These are phyloP conservation scores for Calvatia gigantea DNA, from an alignment of 768 basidiomycete genomes.

Conservation along the genomic window DNA sequence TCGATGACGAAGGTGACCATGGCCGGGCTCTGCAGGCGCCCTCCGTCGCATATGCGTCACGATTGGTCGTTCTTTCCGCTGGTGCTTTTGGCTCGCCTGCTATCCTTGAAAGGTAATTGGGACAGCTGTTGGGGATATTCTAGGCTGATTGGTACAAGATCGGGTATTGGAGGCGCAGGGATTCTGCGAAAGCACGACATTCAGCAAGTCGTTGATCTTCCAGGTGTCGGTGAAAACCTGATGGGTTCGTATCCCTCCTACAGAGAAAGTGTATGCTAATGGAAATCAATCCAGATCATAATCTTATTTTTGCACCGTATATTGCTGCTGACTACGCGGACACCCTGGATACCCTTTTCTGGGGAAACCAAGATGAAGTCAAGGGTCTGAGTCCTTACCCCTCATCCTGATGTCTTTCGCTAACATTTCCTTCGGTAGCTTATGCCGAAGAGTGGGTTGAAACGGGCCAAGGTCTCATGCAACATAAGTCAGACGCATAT, in stretches of 20 bases:
- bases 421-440: constrained; percentile 9
- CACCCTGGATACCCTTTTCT: constrained; percentile 47
- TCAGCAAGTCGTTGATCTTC: constrained; percentile 53
- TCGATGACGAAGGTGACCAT: constrained; percentile 29
- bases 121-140: not conserved
- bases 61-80: constrained; percentile 46
- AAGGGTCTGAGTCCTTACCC: constrained; percentile 30
- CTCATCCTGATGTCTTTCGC: not conserved
- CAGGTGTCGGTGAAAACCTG: constrained; percentile 74
- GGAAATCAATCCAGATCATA: constrained; percentile 35
- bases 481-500: constrained; percentile 49
- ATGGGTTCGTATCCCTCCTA: constrained; percentile 32
- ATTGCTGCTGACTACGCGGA: constrained; percentile 40
- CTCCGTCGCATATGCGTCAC: constrained; percentile 31
- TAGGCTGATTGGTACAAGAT: constrained; percentile 14
- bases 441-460: constrained; percentile 25
- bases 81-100: constrained; percentile 55
- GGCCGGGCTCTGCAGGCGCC: constrained; percentile 19
- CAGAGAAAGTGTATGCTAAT: not conserved
- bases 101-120: constrained; percentile 43
- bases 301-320: constrained; percentile 34
- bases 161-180: constrained; percentile 52
- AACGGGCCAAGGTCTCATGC: constrained; percentile 44
- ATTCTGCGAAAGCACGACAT: constrained; percentile 49
- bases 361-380: constrained; percentile 32